Conservation (phyloP, 2,329 filamentous ascomycete genomes). For the Xylariomycetidae sp. region DNA sequence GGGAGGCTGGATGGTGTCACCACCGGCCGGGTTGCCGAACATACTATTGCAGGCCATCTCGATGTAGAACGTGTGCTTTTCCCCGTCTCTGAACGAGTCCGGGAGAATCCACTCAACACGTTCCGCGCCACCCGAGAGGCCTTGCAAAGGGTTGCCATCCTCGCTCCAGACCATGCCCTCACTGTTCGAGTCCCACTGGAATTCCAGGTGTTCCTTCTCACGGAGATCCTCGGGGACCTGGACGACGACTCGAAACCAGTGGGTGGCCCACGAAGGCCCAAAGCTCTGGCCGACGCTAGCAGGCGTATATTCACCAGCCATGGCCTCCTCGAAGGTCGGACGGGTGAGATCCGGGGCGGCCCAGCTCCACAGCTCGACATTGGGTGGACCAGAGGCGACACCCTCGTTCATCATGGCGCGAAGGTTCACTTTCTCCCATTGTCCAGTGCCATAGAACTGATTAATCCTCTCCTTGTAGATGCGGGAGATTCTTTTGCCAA, state of each 20-base stretch:
- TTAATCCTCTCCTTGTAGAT: slow-evolving; percentile 82
- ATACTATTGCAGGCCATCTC: slow-evolving; percentile 99
- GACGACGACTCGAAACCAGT: slow-evolving; percentile 88
- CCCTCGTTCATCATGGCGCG: slow-evolving; percentile 71
- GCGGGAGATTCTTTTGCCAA: slow-evolving; percentile 75
- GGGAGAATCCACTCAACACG: slow-evolving; percentile 89
- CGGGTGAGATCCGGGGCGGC: slow-evolving; percentile 73
- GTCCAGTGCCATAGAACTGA: slow-evolving; percentile 74
- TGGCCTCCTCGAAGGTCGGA: slow-evolving; percentile 81
- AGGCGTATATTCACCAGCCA: slow-evolving; percentile 67
- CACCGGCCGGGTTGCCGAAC: slow-evolving; percentile 88
- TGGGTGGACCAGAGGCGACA: slow-evolving; percentile 59
- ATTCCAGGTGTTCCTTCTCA: slow-evolving; percentile 79
- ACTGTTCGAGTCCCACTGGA: slow-evolving; percentile 93
- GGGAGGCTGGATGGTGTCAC: slow-evolving; percentile 84
- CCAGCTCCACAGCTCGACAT: slow-evolving; percentile 84
- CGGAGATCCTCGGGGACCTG: slow-evolving; percentile 69
- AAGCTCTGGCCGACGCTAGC: slow-evolving; percentile 75
- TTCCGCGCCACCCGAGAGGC: slow-evolving; percentile 84
- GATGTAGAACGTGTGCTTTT: slow-evolving; percentile 86
- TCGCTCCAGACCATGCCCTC: slow-evolving; percentile 94
- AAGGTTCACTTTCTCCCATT: slow-evolving; percentile 73
- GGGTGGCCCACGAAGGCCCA: slow-evolving; percentile 93
- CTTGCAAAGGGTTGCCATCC: slow-evolving; percentile 85
- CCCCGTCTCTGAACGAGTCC: slow-evolving; percentile 72